Base-by-base conservation (phyloP, 2,329 filamentous ascomycete genomes). In the Clarireedia monteithiana region DNA sequence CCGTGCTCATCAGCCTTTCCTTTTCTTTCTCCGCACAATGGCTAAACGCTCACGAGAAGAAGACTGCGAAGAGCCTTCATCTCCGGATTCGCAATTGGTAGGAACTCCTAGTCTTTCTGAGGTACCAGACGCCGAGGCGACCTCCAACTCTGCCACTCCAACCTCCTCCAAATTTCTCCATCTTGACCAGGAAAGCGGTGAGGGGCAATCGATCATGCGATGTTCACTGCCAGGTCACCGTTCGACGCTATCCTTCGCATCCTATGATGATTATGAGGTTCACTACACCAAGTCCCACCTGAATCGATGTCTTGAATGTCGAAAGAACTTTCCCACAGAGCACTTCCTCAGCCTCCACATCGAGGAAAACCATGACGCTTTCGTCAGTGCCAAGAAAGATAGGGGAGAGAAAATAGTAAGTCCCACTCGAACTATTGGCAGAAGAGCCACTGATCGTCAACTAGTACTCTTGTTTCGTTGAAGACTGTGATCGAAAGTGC, bases 391-490 rank as follows among this genome's bases (percentile, higher is more conserved):
- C 10, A 82, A 78, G 67, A 82, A 84, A 63, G 90, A 90, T 52
- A 82, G 83, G 64, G 94, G 91, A 45, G 91, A 96, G 68, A 91
- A 90, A 66, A 96, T 88, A 38, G 89, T 92, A 74, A 70, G 82
- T 75, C 26, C 17, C 34, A 34, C 20, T 15, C 7, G n/a, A 39
- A 40, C n/a, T 12, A n/a, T 39, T 53, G 14, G 7, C 9, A 10
- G 14, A 27, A 30, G 6, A 46, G 36, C 23, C 26, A 42, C 45
- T 57, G 27, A 55, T 50, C 46, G 52, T 47, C 50, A n/a, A n/a
- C 48, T 47, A 94, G 84, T 96, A 87, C 71, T 84, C 83, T 5
- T 99, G 94, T 73, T 95, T 97, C 66, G 84, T 96, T 6, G 88
- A 96, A 67, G 85, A 80, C 49, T 99, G 94, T 70, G 89, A 94